Conservation (phyloP, 2,329 filamentous ascomycete genomes). For the Thyridium curvatum region DNA sequence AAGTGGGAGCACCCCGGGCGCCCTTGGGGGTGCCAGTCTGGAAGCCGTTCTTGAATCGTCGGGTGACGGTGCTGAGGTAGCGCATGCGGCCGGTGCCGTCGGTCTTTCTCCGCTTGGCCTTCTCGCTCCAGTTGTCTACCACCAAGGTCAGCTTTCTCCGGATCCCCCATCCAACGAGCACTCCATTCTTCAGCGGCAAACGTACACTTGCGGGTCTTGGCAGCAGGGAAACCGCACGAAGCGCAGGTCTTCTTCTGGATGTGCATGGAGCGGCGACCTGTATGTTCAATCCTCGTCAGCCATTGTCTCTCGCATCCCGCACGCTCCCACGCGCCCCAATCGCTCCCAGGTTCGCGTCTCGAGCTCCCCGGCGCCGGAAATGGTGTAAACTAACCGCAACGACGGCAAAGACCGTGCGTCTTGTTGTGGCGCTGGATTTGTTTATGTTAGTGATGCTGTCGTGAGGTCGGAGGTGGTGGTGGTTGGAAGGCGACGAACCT, state of each 20-base stretch:
- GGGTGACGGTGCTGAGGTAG: slow-evolving; percentile 86
- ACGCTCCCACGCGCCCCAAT: no score
- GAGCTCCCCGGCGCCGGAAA: slow-evolving; percentile 2
- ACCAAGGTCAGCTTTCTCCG: background rate
- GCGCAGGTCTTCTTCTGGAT: slow-evolving; percentile 99
- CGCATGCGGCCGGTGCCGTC: slow-evolving; percentile 94
- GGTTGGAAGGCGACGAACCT: slow-evolving; percentile 18
- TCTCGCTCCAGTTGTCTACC: slow-evolving; percentile 98
- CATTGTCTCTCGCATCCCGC: slow-evolving; percentile 2
- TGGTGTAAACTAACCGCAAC: slow-evolving; percentile 72
- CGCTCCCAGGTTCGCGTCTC: no score
- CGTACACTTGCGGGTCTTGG: slow-evolving; percentile 98
- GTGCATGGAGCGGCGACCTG: slow-evolving; percentile 95
- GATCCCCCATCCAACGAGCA: background rate
- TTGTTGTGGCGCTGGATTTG: slow-evolving; percentile 77
- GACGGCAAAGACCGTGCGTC: slow-evolving; percentile 97
- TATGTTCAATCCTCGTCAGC: slow-evolving; percentile 15
- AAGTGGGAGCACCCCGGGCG: slow-evolving; percentile 56
- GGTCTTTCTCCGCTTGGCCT: slow-evolving; percentile 99
- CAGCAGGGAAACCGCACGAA: slow-evolving; percentile 91
- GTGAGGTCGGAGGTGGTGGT: slow-evolving; percentile 2
- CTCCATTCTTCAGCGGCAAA: slow-evolving; percentile 24
- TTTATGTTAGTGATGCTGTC: slow-evolving; percentile 8
- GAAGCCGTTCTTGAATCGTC: slow-evolving; percentile 98
- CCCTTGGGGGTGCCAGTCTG: slow-evolving; percentile 82